Conservation (phyloP, 148 eudicot genomes). For the Dysphania ambrosioides region DNA sequence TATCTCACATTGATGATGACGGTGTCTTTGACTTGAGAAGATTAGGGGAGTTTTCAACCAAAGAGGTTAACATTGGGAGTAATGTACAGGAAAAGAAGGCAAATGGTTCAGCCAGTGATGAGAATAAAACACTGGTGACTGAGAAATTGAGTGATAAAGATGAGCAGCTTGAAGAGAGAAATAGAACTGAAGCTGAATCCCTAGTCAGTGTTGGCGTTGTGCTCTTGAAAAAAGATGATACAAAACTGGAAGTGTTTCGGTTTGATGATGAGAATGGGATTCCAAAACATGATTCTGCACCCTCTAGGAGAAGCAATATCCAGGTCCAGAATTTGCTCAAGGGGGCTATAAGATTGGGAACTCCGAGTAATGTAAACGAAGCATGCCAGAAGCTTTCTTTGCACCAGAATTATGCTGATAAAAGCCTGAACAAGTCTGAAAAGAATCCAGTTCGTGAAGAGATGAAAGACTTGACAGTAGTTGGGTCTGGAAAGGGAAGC, state of each 20-base stretch:
- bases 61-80: neutral
- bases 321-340: slow-evolving; percentile 17
- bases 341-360: neutral
- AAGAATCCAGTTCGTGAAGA: neutral
- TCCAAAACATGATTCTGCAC: slow-evolving; percentile 21
- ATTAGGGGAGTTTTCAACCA: neutral
- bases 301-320: slow-evolving; percentile 24
- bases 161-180: neutral
- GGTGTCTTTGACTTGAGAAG: neutral
- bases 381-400: slow-evolving; percentile 10
- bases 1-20: neutral
- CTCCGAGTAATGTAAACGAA: neutral
- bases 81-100: neutral
- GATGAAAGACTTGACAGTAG: neutral
- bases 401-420: neutral
- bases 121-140: neutral
- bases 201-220: slow-evolving; percentile 12
- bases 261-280: slow-evolving; percentile 27
- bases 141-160: neutral
- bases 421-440: neutral
- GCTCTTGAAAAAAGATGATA: slow-evolving; percentile 18
- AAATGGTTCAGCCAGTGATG: neutral
- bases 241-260: neutral
- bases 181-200: neutral
- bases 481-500: slow-evolving; percentile 9